These are phyloP conservation scores for Prunus fruticosa DNA, from an alignment of 306 rosid species.

Conservation along the genomic window DNA sequence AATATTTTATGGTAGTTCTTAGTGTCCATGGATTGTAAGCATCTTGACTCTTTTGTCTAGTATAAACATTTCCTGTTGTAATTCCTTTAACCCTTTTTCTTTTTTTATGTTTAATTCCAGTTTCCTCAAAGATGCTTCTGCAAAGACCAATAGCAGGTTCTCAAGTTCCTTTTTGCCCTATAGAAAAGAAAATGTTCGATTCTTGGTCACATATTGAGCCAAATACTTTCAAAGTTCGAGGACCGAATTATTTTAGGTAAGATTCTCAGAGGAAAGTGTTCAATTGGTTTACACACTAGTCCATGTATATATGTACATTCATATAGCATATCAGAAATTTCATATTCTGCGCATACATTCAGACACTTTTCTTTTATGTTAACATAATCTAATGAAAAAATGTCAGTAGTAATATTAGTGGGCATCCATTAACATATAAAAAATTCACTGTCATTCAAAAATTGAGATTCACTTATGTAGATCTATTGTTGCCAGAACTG, in stretches of 20 bases:
- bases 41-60: not conserved
- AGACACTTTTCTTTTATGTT: not conserved
- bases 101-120: conserved; percentile 51
- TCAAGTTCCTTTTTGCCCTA: conserved; percentile 89
- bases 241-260: conserved; percentile 78
- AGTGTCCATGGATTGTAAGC: not conserved
- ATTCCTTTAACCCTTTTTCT: conserved; percentile 9
- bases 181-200: conserved; percentile 85
- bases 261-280: conserved; percentile 16
- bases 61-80: not conserved
- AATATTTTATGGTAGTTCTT: not conserved
- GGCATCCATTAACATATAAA: not conserved
- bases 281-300: conserved; percentile 18
- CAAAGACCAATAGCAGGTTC: conserved; percentile 89
- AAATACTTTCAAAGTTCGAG: conserved; percentile 75
- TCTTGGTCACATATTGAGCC: conserved; percentile 93
- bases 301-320: conserved; percentile 2
- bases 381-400: not conserved
- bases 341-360: not conserved
- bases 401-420: not conserved
- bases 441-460: not conserved
- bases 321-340: not conserved
- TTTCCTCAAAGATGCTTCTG: conserved; percentile 74
- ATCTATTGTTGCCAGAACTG: not conserved
- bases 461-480: not conserved